Percentiles rank a stretch among this genome's conserved stretches.
These are phyloP conservation scores for Cydonia oblonga DNA, from an alignment of 331 rosid species.

Conservation along the genomic window DNA sequence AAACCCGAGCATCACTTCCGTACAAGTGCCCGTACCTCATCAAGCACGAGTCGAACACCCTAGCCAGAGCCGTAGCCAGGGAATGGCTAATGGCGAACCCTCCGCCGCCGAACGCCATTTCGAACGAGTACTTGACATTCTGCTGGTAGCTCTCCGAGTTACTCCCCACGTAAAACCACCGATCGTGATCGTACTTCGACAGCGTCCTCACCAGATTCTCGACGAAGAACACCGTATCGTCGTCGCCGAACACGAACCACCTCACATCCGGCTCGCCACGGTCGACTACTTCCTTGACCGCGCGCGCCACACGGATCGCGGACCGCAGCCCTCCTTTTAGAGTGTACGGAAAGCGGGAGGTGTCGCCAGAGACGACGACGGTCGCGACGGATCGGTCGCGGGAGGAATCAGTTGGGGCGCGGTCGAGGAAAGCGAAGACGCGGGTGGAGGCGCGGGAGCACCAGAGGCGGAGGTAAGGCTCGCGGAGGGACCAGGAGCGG, in stretches of 20 bases:
- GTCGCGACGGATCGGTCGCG: conserved; percentile 18
- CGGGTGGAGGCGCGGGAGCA: conserved; percentile 44
- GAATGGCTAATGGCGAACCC: conserved; percentile 82
- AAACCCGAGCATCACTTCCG: conserved; percentile 86
- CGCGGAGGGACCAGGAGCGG: conserved; percentile 52
- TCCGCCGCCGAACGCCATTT: conserved; percentile 96
- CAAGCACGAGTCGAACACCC: conserved; percentile 83
- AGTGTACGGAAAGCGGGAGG: conserved; percentile 54
- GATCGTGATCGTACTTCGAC: conserved; percentile 56
- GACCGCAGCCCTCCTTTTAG: conserved; percentile 66
- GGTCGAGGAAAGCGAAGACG: conserved; percentile 59
- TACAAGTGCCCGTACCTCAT: conserved; percentile 67
- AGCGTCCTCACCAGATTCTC: conserved; percentile 60
- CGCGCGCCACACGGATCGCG: conserved; percentile 83
- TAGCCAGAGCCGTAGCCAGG: conserved; percentile 56
- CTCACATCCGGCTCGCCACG: conserved; percentile 57
- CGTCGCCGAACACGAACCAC: conserved; percentile 95
- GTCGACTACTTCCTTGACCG: conserved; percentile 68
- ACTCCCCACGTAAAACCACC: conserved; percentile 69
- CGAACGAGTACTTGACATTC: conserved; percentile 54
- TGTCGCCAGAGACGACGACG: conserved; percentile 45
- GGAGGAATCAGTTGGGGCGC: not conserved
- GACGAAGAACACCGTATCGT: conserved; percentile 78
- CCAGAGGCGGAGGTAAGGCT: conserved; percentile 59
- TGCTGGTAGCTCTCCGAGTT: conserved; percentile 79